Percentiles rank a stretch among this genome's conserved stretches.
phyloP scores from a whole-genome alignment of 2,329 filamentous ascomycete genomes.

The Falciphora oryzae region DNA sequence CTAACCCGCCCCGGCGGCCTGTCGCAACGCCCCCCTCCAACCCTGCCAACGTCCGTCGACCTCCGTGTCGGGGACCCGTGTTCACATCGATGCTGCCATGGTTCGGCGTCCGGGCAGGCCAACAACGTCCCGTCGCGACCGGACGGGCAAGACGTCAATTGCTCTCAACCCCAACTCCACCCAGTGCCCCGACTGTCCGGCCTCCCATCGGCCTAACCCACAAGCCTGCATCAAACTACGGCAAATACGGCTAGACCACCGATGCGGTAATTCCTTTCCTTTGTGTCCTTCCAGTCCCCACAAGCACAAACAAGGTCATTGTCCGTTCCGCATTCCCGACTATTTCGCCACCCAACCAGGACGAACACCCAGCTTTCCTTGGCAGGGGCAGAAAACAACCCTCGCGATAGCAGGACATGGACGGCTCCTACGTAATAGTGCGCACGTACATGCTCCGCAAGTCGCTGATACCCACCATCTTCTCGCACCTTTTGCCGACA shows the following conservation, averaged over 20 bases:
- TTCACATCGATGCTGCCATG: no score
- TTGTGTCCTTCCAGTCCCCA: neutral
- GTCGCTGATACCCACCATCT: neutral
- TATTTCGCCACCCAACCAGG: neutral
- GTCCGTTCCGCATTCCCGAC: neutral
- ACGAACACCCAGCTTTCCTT: neutral
- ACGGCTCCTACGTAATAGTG: neutral
- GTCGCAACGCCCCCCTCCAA: neutral
- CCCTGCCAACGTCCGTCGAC: neutral
- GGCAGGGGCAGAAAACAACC: neutral
- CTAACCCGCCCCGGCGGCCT: no score
- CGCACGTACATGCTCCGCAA: no score
- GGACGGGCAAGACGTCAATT: no score
- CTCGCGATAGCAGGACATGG: no score
- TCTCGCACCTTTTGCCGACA: neutral
- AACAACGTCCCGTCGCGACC: no score
- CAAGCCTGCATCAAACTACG: neutral
- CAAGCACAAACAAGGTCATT: neutral
- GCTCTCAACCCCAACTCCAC: no score
- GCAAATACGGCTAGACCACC: neutral
- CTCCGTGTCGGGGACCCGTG: neutral
- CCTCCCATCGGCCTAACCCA: neutral
- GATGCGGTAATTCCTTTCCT: neutral
- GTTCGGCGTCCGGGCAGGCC: no score
- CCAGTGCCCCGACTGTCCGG: no score